Conservation (phyloP, 352 stramenopile genomes). For the Phytophthora ramorum region DNA sequence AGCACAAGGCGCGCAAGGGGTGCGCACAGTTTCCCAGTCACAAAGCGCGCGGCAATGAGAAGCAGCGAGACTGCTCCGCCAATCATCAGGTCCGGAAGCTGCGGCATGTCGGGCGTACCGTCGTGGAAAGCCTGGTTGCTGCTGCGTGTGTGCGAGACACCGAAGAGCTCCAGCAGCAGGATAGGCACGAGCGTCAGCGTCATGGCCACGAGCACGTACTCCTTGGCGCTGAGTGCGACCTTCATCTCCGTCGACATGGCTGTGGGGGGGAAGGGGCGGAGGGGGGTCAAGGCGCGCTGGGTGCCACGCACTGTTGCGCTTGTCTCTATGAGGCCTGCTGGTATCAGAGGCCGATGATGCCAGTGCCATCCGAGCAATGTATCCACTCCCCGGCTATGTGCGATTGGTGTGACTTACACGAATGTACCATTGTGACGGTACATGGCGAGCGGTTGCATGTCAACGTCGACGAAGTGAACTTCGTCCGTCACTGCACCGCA, state of each 20-base stretch:
- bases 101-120: constrained; percentile 50
- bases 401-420: neutral
- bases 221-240: constrained; percentile 59
- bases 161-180: constrained; percentile 57
- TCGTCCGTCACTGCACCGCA: neutral
- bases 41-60: constrained; percentile 53
- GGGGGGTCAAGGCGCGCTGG: neutral
- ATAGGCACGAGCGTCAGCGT: constrained; percentile 72
- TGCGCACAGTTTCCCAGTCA: constrained; percentile 43
- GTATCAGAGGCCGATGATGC: constrained; percentile 21
- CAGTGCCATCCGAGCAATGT: constrained; percentile 9
- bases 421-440: constrained; percentile 12
- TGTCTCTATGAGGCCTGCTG: constrained; percentile 9
- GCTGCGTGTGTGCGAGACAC: constrained; percentile 53
- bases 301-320: neutral
- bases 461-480: constrained; percentile 26
- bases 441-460: constrained; percentile 26
- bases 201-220: constrained; percentile 62
- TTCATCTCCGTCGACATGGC: constrained; percentile 69
- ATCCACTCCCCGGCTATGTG: constrained; percentile 12
- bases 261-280: neutral
- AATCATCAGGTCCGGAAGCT: constrained; percentile 50
- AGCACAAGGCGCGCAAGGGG: constrained; percentile 57
- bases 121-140: constrained; percentile 35
- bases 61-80: constrained; percentile 37